Base-by-base conservation (phyloP, 2,329 filamentous ascomycete species). In the Colletotrichum navitas region DNA sequence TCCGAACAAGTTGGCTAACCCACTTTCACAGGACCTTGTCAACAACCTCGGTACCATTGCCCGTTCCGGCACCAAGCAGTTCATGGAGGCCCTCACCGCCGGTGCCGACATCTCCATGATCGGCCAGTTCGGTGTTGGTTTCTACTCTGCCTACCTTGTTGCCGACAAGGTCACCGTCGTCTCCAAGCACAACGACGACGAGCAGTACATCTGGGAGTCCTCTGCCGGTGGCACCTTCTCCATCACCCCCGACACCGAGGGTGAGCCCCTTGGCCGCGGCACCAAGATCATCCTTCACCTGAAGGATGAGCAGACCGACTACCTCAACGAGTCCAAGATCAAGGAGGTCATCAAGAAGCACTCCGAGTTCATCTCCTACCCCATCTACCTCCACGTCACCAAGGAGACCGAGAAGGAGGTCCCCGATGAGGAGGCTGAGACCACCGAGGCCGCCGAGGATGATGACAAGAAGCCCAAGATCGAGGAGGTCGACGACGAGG, bases 331-430 rank as follows among this genome's bases (percentile, higher is more conserved):
- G 93, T 90, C 90, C 89, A 96, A 95, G 90, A 93, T 99, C 90
- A 99, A 99, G 93, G 96, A 99, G 90, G 95, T 99, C 77, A 95
- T 99, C 90, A 98, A 98, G 94, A 99, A 99, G 94, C 96, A 99
- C 93, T 98, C 96, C 83, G 96, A 99, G 89, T 99, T 99, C 91
- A 99, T 99, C 89, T 98, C 96, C 63, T 99, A 99, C 91, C 96
- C 96, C 82, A 99, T 99, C 92, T 99, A 98, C 91, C 95, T 99
- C 78, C 96, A 99, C 88, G 95, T 99, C 81, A 86, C 93, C 84
- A 99, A 99, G 93, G 96, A 99, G 93, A 95, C 92, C 76, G 96
- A 99, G 93, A 98, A 90, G 80, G 96, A 99, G 89, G 94, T 98
- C 75, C 95, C 95, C 75, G 96, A 98, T 83, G 95, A 98, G 89